Evolutionary conservation across 2,329 filamentous ascomycete species (phyloP).

Genomic region (Chaetomium sp.): DNA sequence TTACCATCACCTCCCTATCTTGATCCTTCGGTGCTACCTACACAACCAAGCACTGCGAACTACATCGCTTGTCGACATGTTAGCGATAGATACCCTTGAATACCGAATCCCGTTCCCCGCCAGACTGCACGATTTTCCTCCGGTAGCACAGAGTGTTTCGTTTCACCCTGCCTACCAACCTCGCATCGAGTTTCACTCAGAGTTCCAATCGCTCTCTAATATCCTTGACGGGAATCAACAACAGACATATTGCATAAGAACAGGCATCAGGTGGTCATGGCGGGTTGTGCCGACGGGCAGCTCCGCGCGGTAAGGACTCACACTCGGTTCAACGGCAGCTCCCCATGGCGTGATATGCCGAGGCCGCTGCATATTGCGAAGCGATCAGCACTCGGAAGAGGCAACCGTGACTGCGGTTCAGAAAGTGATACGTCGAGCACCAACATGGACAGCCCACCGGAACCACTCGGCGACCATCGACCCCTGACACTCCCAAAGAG

Average conservation of each 20-base stretch:
- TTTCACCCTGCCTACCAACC: neutral
- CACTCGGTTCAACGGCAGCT: neutral
- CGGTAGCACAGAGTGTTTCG: neutral
- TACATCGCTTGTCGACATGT: conserved; percentile 26
- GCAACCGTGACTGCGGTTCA: conserved; percentile 20
- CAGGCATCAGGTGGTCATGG: neutral
- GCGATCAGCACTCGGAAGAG: conserved; percentile 35
- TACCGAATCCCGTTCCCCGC: conserved; percentile 10
- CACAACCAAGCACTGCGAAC: neutral
- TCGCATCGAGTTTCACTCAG: neutral
- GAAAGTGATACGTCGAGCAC: conserved; percentile 36
- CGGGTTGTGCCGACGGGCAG: neutral
- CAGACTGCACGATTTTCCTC: neutral
- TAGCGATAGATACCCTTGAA: conserved; percentile 25
- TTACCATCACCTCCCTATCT: neutral
- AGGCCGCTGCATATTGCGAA: conserved; percentile 56
- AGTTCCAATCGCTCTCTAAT: neutral
- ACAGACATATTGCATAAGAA: neutral
- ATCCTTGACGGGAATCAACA: neutral
- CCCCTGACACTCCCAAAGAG: conserved; percentile 44
- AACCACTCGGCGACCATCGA: conserved; percentile 31
- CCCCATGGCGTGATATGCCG: conserved; percentile 35
- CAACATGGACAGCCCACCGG: conserved; percentile 36
- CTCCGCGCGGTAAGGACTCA: neutral
- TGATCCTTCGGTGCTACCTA: neutral